These are phyloP conservation scores for Globisporangium lucens DNA, from an alignment of 352 stramenopile species.

Conservation along the genomic window DNA sequence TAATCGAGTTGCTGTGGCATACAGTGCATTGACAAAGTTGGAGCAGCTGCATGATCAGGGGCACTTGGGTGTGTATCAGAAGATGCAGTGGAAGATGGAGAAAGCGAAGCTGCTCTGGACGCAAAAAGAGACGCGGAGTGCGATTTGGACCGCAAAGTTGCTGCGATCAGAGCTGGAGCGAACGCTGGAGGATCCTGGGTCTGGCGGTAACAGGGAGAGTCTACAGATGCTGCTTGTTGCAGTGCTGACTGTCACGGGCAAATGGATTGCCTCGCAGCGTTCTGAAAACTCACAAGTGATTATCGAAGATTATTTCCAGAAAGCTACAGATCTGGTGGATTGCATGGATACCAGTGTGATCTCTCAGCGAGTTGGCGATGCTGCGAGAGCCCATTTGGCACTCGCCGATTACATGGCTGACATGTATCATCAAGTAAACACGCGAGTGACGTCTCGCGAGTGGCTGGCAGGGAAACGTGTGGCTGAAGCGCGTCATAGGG, in stretches of 20 bases:
- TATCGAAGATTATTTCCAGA: conserved; percentile 90
- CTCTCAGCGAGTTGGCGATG: conserved; percentile 40
- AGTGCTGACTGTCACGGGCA: conserved; percentile 78
- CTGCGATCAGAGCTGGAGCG: conserved; percentile 40
- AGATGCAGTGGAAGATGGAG: conserved; percentile 67
- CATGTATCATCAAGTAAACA: conserved; percentile 87
- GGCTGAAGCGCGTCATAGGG: conserved; percentile 56
- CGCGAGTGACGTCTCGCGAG: conserved; percentile 82
- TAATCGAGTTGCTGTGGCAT: conserved; percentile 61
- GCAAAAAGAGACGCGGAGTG: conserved; percentile 66
- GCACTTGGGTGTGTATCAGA: conserved; percentile 33
- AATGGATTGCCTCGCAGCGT: conserved; percentile 93
- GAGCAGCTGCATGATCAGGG: conserved; percentile 44
- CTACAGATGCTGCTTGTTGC: conserved; percentile 61
- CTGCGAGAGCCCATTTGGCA: conserved; percentile 80
- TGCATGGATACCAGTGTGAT: conserved; percentile 32
- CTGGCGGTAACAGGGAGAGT: conserved; percentile 10
- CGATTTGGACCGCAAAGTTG: conserved; percentile 69
- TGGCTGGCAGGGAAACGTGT: conserved; percentile 87
- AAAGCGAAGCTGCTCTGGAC: conserved; percentile 78
- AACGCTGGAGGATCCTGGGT: conserved; percentile 23
- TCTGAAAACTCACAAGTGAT: conserved; percentile 91
- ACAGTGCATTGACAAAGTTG: conserved; percentile 59
- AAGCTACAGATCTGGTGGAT: conserved; percentile 68
- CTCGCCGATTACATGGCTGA: conserved; percentile 90